Conservation (phyloP, 192 early-diverging fungal genomes). For the Chytriomyces confervae region DNA sequence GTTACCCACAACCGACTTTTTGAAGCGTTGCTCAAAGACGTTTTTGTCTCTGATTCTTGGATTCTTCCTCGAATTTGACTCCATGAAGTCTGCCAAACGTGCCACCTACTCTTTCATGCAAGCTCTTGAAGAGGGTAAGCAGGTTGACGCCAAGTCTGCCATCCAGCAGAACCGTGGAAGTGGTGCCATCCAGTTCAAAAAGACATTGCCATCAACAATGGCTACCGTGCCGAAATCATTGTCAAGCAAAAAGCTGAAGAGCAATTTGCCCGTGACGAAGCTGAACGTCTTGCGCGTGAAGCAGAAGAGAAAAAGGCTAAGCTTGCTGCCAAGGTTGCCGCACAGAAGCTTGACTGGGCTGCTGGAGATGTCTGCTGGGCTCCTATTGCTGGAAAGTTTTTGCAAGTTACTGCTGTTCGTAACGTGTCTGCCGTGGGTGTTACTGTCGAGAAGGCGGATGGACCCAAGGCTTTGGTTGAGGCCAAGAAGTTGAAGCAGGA, state of each 20-base stretch:
- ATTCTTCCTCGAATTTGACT: conserved; percentile 40
- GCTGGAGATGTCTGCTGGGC: conserved; percentile 38
- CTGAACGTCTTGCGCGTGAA: conserved; percentile 33
- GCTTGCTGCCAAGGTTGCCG: conserved; percentile 28
- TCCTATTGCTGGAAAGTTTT: conserved; percentile 26
- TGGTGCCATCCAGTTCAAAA: conserved; percentile 78
- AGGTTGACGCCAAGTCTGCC: conserved; percentile 33
- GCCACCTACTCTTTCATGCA: conserved; percentile 39
- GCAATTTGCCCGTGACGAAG: conserved; percentile 73
- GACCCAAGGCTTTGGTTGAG: conserved; percentile 33
- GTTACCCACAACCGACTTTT: conserved; percentile 87
- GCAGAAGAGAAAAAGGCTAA: conserved; percentile 28
- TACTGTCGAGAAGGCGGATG: conserved; percentile 28
- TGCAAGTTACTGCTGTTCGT: conserved; percentile 28
- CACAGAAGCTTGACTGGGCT: conserved; percentile 31
- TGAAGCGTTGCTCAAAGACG: conserved; percentile 56
- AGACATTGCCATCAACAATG: conserved; percentile 75
- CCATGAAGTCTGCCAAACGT: conserved; percentile 40
- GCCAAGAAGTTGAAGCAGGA: conserved; percentile 37
- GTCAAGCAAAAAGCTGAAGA: conserved; percentile 66
- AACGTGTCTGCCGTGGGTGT: conserved; percentile 37
- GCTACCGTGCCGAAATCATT: conserved; percentile 70
- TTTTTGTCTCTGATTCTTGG: conserved; percentile 42
- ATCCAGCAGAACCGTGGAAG: conserved; percentile 60
- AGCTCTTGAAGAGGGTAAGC: conserved; percentile 39